Base-by-base conservation (phyloP, 208 protist species). In the Leishmania martiniquensis region DNA sequence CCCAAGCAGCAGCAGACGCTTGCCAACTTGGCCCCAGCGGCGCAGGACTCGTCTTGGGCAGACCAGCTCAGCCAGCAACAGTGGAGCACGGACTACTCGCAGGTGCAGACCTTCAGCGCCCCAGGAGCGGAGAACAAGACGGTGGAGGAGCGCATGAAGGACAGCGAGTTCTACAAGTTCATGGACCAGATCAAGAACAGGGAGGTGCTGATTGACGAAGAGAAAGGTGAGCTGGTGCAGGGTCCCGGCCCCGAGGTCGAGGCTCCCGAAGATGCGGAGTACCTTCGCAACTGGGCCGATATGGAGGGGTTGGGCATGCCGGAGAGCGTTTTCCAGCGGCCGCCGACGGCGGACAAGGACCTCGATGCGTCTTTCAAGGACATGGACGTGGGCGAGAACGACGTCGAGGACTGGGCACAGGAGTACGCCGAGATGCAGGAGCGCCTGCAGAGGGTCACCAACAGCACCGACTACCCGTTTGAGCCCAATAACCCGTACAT, bases 401-500 rank as follows among this genome's bases (percentile, higher is more conserved):
- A 93, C 32, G 80, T 88, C 2, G 89, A 95, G 39, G 87, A 95
- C 45, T 96, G 93, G 93, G 88, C 86, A n/a, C 78, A 85, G 68
- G 88, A 96, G 85, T 96, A 94, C 67, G 85, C 81, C 6, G 74
- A 89, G 73, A 91, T 93, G 86, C 91, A 94, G 81, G 78, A 90
- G 66, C 82, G 68, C 10, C 39, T 85, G 67, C 72, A 90, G 45
- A 37, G 86, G 22, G 49, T 54, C 22, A 83, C 88, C 63, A 92
- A 97, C 85, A 88, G 82, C 60, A 93, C 87, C 59, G 91, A 96
- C 78, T 98, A 98, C 81, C 91, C 93, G 32, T 97, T 98, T 77
- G 91, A 96, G 77, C 84, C 89, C 10, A 96, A 96, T 80, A 98
- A 98, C 82, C 89, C 90, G 72, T 97, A 98, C 84, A 68, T 95